These are phyloP conservation scores for Teratosphaeria gauchensis DNA, from an alignment of 2,329 filamentous ascomycete genomes.

Conservation along the genomic window DNA sequence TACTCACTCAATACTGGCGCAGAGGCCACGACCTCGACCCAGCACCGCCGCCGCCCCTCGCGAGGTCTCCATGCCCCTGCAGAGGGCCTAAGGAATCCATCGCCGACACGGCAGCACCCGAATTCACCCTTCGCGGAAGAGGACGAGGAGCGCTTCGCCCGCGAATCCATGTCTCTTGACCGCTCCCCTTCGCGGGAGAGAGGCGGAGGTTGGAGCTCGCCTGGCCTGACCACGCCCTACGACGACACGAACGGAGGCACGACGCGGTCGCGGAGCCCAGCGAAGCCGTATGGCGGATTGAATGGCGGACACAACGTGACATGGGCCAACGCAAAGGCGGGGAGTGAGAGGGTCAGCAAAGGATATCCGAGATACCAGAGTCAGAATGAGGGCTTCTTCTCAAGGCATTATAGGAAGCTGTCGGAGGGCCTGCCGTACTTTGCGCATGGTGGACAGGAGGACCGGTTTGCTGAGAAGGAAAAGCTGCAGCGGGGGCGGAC, in stretches of 20 bases:
- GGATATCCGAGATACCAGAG: conserved; percentile 69
- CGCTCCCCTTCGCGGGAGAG: conserved; percentile 78
- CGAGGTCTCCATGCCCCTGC: conserved; percentile 10
- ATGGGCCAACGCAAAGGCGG: conserved; percentile 76
- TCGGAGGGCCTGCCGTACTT: conserved; percentile 72
- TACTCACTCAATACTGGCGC: conserved; percentile 4
- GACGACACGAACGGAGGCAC: conserved; percentile 29
- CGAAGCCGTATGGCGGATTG: conserved; percentile 33
- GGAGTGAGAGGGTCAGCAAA: conserved; percentile 57
- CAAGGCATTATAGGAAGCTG: conserved; percentile 69
- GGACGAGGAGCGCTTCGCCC: conserved; percentile 8
- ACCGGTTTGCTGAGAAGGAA: conserved; percentile 62
- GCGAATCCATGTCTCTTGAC: conserved; percentile 62
- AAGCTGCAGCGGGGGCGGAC: conserved; percentile 51
- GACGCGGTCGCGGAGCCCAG: conserved; percentile 1
- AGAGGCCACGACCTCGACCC: conserved; percentile 3
- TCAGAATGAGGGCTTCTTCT: conserved; percentile 74
- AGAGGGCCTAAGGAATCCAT: conserved; percentile 2
- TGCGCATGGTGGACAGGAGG: conserved; percentile 38
- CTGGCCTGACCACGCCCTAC: conserved; percentile 60
- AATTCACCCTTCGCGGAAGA: conserved; percentile 16
- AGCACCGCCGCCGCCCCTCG: conserved; percentile 12
- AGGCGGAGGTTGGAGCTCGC: conserved; percentile 77
- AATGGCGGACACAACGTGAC: conserved; percentile 52
- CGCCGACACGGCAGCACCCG: conserved; percentile 1